A percentile compares a stretch with the other conserved stretches of the same genome.
phyloP scores from a whole-genome alignment of 2,329 filamentous ascomycete species.

The Orbilia javanica region DNA sequence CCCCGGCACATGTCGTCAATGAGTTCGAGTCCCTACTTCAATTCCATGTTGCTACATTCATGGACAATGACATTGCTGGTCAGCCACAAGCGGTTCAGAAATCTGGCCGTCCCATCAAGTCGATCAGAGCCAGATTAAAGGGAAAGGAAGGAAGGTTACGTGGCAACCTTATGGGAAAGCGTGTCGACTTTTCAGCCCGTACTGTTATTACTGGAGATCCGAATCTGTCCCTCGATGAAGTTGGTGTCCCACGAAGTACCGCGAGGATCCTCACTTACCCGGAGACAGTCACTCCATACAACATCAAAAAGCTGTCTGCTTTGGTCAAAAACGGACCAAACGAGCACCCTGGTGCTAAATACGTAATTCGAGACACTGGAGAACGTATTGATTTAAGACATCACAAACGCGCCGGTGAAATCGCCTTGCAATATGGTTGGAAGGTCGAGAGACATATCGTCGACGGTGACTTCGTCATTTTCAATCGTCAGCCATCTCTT shows the following conservation, averaged over 20 bases:
- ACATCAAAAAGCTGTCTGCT: conserved; percentile 90
- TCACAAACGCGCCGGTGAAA: conserved; percentile 86
- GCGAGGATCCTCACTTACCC: conserved; percentile 94
- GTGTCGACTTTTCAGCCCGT: conserved; percentile 98
- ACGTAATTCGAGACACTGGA: conserved; percentile 92
- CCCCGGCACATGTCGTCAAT: conserved; percentile 87
- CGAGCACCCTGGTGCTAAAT: conserved; percentile 94
- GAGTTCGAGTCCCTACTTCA: conserved; percentile 94
- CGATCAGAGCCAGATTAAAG: conserved; percentile 96
- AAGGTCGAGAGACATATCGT: conserved; percentile 98
- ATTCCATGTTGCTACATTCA: conserved; percentile 98
- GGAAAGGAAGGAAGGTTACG: conserved; percentile 98
- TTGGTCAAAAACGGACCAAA: conserved; percentile 94
- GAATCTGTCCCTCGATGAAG: conserved; percentile 94
- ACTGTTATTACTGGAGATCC: conserved; percentile 99
- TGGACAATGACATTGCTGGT: conserved; percentile 99
- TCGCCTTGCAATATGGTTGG: conserved; percentile 94
- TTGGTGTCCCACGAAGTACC: conserved; percentile 94
- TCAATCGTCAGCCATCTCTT: conserved; percentile 98
- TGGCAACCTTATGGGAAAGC: conserved; percentile 99
- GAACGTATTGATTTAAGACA: conserved; percentile 95
- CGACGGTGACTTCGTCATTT: conserved; percentile 97
- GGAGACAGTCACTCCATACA: conserved; percentile 97
- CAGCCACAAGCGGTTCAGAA: conserved; percentile 96
- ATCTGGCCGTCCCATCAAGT: conserved; percentile 95